Percentiles rank a stretch among this genome's conserved stretches.
phyloP scores from a whole-genome alignment of 306 rosid genomes.

The Malus sylvestris region DNA sequence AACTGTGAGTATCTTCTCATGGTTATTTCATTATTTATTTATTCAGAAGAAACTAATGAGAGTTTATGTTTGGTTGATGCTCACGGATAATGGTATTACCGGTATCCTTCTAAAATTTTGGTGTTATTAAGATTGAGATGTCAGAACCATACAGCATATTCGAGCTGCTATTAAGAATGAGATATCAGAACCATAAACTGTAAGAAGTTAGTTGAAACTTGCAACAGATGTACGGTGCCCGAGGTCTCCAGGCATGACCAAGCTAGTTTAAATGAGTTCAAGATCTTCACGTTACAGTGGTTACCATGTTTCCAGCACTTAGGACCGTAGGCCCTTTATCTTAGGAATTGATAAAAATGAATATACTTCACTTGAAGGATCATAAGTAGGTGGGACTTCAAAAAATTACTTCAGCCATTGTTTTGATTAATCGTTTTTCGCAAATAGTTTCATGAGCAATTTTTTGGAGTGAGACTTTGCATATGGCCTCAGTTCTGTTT shows the following conservation, averaged over 20 bases:
- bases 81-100: not conserved
- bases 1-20: conserved; percentile 34
- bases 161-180: not conserved
- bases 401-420: not conserved
- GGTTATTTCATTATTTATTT: not conserved
- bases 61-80: not conserved
- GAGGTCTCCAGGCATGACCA: not conserved
- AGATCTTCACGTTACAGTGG: not conserved
- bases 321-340: not conserved
- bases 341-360: not conserved
- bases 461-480: not conserved
- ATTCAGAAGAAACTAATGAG: not conserved
- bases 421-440: not conserved
- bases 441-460: not conserved
- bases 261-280: not conserved
- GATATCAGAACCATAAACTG: not conserved
- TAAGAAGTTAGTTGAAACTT: not conserved
- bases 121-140: not conserved
- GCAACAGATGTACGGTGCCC: not conserved
- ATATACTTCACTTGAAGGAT: not conserved
- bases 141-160: not conserved
- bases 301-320: not conserved
- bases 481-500: not conserved
- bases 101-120: not conserved
- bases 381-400: not conserved